Conservation (phyloP, 257 asterid species). For the Lantana camara region DNA sequence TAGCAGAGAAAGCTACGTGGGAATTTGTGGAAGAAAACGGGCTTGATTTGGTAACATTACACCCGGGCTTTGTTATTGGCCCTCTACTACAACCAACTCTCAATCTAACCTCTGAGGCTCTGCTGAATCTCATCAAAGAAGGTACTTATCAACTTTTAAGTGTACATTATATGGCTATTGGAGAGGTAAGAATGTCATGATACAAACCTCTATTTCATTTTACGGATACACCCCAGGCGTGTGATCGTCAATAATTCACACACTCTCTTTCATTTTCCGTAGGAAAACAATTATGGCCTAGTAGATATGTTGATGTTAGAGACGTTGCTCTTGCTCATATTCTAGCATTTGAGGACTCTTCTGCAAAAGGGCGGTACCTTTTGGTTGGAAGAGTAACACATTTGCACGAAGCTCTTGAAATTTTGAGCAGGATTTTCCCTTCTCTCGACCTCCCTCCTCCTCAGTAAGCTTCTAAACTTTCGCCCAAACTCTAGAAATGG, state of each 20-base stretch:
- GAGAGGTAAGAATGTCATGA: not conserved
- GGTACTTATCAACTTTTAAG: slow-evolving; percentile 26
- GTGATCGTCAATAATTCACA: too few relatives aligned
- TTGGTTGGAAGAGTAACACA: slow-evolving; percentile 46
- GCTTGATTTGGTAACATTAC: slow-evolving; percentile 52
- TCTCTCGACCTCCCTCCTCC: slow-evolving; percentile 40
- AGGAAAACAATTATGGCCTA: slow-evolving; percentile 39
- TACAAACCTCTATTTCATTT: too few relatives aligned
- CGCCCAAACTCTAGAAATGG: too few relatives aligned
- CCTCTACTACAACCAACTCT: slow-evolving; percentile 64
- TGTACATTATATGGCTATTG: not conserved
- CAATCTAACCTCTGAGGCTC: slow-evolving; percentile 34
- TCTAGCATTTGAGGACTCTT: slow-evolving; percentile 50
- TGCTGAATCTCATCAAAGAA: slow-evolving; percentile 41
- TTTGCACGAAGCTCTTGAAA: slow-evolving; percentile 37
- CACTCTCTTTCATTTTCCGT: not conserved
- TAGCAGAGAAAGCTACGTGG: slow-evolving; percentile 75
- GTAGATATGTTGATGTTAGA: slow-evolving; percentile 56
- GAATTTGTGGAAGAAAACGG: slow-evolving; percentile 48
- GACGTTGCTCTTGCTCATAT: slow-evolving; percentile 62
- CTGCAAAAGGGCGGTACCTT: slow-evolving; percentile 52
- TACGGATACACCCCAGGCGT: too few relatives aligned
- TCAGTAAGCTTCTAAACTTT: slow-evolving; percentile 46
- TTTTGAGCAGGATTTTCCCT: slow-evolving; percentile 45
- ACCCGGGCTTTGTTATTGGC: slow-evolving; percentile 63